Percentiles rank a stretch among this genome's conserved stretches.
Conservation (phyloP, 352 stramenopile genomes). For the Pythium diclinum region DNA sequence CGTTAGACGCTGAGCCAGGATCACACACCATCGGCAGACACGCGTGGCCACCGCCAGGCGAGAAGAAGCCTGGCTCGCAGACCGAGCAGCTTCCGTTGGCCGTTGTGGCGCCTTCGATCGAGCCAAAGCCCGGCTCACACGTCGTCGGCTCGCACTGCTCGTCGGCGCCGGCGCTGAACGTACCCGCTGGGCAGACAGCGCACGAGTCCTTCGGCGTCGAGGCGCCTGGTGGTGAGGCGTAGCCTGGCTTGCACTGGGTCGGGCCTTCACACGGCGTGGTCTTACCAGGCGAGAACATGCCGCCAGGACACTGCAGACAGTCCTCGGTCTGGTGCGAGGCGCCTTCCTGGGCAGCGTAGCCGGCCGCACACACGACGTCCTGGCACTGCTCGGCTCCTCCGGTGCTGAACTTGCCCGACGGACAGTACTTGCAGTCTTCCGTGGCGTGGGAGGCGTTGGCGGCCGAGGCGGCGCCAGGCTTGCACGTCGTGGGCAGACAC, state of each 20-base stretch:
- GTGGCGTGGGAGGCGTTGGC: conserved; percentile 30
- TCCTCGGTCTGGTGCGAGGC: conserved; percentile 31
- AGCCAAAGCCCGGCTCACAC: conserved; percentile 37
- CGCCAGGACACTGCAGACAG: conserved; percentile 34
- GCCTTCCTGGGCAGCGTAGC: conserved; percentile 32
- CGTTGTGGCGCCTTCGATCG: conserved; percentile 27
- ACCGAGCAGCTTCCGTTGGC: conserved; percentile 28
- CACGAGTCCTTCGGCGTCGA: conserved; percentile 34
- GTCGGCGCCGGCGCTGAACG: conserved; percentile 30
- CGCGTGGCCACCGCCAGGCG: conserved; percentile 27
- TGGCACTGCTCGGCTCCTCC: conserved; percentile 33
- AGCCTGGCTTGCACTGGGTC: conserved; percentile 34
- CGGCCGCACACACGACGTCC: conserved; percentile 29
- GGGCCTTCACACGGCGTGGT: conserved; percentile 30
- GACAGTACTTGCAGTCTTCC: conserved; percentile 31
- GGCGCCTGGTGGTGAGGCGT: conserved; percentile 31
- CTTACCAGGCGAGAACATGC: conserved; percentile 33
- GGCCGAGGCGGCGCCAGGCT: conserved; percentile 24
- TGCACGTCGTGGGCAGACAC: conserved; percentile 32
- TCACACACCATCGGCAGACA: conserved; percentile 33
- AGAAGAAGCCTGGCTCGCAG: conserved; percentile 38
- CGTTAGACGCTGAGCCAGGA: conserved; percentile 32
- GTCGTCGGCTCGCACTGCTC: conserved; percentile 30
- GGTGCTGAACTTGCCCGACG: conserved; percentile 30
- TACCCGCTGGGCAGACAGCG: conserved; percentile 29